A percentile compares a stretch with the other conserved stretches of the same genome.
Conservation (phyloP, 176 grass and related monocot genomes). For the Zoysia japonica region DNA sequence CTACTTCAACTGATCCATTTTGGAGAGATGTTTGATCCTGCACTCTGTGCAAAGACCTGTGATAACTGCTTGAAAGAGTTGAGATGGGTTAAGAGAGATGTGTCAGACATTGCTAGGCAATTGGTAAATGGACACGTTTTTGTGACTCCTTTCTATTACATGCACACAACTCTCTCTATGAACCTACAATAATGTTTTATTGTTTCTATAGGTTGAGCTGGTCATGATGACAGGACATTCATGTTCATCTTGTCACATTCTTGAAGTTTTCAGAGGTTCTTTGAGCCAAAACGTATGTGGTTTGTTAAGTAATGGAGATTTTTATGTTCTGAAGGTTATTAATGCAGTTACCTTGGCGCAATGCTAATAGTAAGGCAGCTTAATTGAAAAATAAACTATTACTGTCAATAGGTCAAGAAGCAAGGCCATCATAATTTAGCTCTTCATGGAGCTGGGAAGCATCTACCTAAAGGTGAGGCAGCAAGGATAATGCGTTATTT, state of each 20-base stretch:
- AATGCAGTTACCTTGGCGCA: neutral
- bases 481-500: conserved; percentile 71
- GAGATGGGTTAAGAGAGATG: conserved; percentile 78
- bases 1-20: conserved; percentile 89
- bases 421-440: conserved; percentile 57
- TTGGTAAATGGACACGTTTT: conserved; percentile 56
- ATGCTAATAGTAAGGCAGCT: neutral
- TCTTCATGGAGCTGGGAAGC: conserved; percentile 93
- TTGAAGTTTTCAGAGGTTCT: conserved; percentile 93
- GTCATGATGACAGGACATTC: conserved; percentile 41
- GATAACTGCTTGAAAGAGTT: conserved; percentile 89
- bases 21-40: conserved; percentile 81
- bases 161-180: neutral
- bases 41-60: conserved; percentile 70
- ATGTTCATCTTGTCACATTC: conserved; percentile 70
- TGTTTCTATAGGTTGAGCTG: conserved; percentile 68
- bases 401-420: conserved; percentile 71
- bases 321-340: conserved; percentile 16
- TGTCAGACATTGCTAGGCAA: conserved; percentile 70
- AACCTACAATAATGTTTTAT: conserved; percentile 24
- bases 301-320: conserved; percentile 8
- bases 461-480: conserved; percentile 69
- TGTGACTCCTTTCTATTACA: neutral
- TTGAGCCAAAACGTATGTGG: conserved; percentile 77
- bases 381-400: conserved; percentile 7